phyloP scores from a whole-genome alignment of 1,284 basidiomycete genomes.

The Tremellales sp. region DNA sequence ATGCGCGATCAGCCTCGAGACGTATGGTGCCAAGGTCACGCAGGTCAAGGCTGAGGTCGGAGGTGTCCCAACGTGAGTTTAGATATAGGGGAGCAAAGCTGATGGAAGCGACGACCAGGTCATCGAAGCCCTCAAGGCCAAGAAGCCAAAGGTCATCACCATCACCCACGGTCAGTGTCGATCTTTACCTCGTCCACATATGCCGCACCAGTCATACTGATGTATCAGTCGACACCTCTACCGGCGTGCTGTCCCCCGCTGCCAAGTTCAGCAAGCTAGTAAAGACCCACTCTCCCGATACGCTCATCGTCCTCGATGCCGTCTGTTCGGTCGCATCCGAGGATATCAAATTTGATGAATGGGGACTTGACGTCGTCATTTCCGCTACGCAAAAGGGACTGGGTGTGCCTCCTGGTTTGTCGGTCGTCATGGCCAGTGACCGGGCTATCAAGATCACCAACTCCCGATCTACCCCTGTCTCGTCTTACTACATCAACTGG shows the following conservation, averaged over 20 bases:
- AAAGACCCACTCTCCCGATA: slow-evolving; percentile 74
- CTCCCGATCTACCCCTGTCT: slow-evolving; percentile 62
- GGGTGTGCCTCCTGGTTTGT: slow-evolving; percentile 89
- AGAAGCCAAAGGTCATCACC: slow-evolving; percentile 86
- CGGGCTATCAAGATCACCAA: slow-evolving; percentile 64
- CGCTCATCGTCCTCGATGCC: slow-evolving; percentile 82
- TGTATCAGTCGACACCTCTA: slow-evolving; percentile 66
- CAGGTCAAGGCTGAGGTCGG: slow-evolving; percentile 81
- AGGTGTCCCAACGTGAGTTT: slow-evolving; percentile 57
- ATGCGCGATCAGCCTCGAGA: slow-evolving; percentile 64
- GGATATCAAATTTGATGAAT: slow-evolving; percentile 90
- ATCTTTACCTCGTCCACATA: not conserved
- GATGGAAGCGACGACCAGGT: slow-evolving; percentile 39
- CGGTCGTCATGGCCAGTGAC: slow-evolving; percentile 75
- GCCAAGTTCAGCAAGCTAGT: slow-evolving; percentile 73
- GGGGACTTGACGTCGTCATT: slow-evolving; percentile 87
- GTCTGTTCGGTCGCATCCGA: slow-evolving; percentile 96
- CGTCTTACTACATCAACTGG: slow-evolving; percentile 87
- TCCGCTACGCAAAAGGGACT: slow-evolving; percentile 94
- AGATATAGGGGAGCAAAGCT: not conserved
- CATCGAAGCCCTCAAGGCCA: slow-evolving; percentile 62
- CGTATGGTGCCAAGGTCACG: slow-evolving; percentile 88
- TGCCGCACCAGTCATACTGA: not conserved
- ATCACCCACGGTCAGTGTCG: slow-evolving; percentile 73
- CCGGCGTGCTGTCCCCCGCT: slow-evolving; percentile 83